A percentile compares a stretch with the other conserved stretches of the same genome.
Conservation (phyloP, 2,329 filamentous ascomycete species). For the Hirsutella rhossiliensis region DNA sequence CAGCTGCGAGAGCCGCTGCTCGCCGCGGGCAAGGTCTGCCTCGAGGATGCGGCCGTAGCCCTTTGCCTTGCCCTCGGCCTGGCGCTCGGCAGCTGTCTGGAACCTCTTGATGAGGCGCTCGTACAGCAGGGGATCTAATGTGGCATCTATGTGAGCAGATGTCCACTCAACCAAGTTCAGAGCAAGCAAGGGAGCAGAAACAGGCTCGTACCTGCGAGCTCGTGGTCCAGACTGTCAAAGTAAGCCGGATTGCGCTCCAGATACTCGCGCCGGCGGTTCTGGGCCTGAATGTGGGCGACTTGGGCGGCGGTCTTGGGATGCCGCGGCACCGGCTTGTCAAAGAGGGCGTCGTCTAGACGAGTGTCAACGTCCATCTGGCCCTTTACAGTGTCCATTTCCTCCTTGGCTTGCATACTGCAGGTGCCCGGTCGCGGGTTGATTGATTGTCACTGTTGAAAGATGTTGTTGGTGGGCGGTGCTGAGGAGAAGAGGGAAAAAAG, state of each 20-base stretch:
- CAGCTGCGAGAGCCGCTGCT: slow-evolving; percentile 40
- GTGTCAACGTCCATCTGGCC: neutral
- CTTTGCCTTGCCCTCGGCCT: slow-evolving; percentile 58
- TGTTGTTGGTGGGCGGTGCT: neutral
- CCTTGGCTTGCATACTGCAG: neutral
- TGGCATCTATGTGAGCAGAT: neutral
- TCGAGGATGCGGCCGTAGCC: slow-evolving; percentile 72
- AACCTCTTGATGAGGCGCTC: slow-evolving; percentile 68
- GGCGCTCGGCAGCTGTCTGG: slow-evolving; percentile 60
- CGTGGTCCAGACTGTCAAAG: slow-evolving; percentile 44
- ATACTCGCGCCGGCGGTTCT: slow-evolving; percentile 70
- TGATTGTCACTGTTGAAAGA: neutral
- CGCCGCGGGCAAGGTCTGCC: slow-evolving; percentile 63
- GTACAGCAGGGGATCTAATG: slow-evolving; percentile 64
- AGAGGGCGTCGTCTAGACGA: neutral
- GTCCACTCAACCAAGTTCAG: neutral
- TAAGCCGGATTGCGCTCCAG: slow-evolving; percentile 62
- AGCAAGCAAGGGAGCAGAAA: slow-evolving; percentile 2
- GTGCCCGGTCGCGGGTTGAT: neutral
- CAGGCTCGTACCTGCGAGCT: slow-evolving; percentile 33
- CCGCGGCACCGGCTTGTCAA: slow-evolving; percentile 30
- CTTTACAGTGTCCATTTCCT: neutral
- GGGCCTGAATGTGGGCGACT: slow-evolving; percentile 40
- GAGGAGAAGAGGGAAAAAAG: neutral
- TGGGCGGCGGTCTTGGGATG: slow-evolving; percentile 28